These are phyloP conservation scores for Saprolegnia diclina DNA, from an alignment of 352 stramenopile species.

Conservation along the genomic window DNA sequence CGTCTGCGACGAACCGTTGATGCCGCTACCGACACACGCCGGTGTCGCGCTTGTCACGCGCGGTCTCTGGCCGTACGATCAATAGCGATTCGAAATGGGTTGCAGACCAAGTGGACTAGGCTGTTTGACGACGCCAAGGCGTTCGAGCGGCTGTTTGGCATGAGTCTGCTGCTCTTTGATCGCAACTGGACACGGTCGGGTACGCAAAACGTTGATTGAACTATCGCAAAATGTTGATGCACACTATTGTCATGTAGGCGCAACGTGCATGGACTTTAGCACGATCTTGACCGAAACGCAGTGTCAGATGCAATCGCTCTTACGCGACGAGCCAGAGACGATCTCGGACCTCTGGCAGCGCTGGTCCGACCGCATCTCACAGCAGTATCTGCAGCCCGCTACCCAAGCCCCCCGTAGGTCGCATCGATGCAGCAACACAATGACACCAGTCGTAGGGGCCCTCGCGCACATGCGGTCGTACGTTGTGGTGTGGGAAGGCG, in stretches of 20 bases:
- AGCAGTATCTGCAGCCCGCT: conserved; percentile 11
- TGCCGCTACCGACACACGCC: neutral
- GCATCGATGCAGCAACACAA: neutral
- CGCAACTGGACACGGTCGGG: conserved; percentile 25
- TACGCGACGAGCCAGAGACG: neutral
- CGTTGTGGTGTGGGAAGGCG: conserved; percentile 9
- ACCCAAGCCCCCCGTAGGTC: conserved; percentile 5
- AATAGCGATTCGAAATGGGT: too few relatives aligned
- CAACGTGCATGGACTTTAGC: conserved; percentile 26
- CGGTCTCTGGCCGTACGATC: conserved; percentile 16
- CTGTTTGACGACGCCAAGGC: conserved; percentile 22
- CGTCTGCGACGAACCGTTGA: neutral
- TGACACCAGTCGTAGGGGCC: neutral
- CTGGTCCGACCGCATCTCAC: conserved; percentile 15
- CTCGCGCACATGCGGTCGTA: conserved; percentile 24
- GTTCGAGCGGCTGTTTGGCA: conserved; percentile 23
- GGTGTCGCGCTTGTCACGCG: neutral
- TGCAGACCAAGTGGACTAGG: neutral
- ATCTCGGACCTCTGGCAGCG: conserved; percentile 18
- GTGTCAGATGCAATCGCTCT: conserved; percentile 3
- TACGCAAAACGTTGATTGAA: neutral
- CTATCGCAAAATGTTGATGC: too few relatives aligned
- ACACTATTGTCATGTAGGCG: neutral
- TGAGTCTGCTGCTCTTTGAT: conserved; percentile 22
- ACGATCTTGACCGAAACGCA: conserved; percentile 24